phyloP scores from a whole-genome alignment of 306 rosid genomes.

The Casuarina glauca region DNA sequence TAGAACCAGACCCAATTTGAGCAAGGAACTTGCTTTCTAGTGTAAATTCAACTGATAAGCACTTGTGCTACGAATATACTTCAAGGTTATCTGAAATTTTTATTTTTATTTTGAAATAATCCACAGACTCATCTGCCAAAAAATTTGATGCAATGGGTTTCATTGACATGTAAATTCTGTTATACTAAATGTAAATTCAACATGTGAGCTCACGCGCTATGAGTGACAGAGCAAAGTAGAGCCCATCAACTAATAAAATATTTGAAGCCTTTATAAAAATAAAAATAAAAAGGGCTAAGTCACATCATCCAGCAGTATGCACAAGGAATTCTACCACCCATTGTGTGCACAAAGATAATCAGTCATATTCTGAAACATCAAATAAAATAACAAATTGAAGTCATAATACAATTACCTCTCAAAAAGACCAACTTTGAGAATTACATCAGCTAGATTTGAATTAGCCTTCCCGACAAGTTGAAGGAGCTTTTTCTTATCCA shows the following conservation, averaged over 20 bases:
- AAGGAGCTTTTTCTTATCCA: constrained; percentile 95
- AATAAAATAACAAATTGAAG: neutral
- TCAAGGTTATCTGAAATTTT: neutral
- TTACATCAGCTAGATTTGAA: constrained; percentile 88
- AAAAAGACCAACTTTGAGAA: constrained; percentile 96
- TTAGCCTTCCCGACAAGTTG: constrained; percentile 98
- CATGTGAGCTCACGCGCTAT: neutral
- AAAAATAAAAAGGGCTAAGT: neutral
- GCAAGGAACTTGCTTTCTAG: neutral
- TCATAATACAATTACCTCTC: constrained; percentile 65
- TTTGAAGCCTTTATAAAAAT: no score
- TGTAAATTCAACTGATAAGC: neutral
- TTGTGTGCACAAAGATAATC: neutral
- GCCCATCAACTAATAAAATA: no score
- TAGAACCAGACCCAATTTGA: neutral
- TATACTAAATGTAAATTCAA: neutral
- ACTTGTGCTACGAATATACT: neutral
- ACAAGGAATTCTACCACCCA: neutral
- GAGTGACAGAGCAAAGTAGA: neutral
- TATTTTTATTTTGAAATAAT: neutral
- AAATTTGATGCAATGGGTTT: neutral
- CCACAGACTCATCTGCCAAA: neutral
- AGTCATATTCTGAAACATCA: constrained; percentile 1
- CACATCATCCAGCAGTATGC: neutral
- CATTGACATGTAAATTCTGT: neutral